Conservation (phyloP, 495 filamentous ascomycete genomes). For the Podospora anserina region DNA sequence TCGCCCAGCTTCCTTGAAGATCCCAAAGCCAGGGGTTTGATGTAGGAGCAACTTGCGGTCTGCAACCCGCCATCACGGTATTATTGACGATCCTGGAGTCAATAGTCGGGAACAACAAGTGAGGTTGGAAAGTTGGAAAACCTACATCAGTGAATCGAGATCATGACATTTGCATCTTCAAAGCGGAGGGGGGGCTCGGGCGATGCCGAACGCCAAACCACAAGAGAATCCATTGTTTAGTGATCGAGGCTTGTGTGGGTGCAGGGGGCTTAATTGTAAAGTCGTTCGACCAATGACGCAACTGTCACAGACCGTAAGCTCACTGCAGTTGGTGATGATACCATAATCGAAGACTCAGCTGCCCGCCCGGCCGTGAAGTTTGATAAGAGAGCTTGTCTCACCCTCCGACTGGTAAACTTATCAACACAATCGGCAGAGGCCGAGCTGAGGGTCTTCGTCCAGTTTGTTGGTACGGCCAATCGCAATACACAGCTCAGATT, state of each 20-base stretch:
- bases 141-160: not conserved
- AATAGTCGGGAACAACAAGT: not conserved
- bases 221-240: not conserved
- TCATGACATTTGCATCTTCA: not conserved
- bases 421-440: not conserved
- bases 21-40: not conserved
- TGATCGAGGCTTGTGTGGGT: not conserved
- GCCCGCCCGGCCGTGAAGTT: not conserved
- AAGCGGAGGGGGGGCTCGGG: not conserved
- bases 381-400: slow-evolving; percentile 1
- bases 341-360: not conserved
- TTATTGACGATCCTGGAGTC: not conserved
- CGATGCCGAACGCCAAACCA: not conserved
- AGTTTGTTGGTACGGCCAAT: not conserved
- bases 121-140: not conserved
- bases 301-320: not conserved
- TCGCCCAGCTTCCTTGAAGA: not conserved
- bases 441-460: not conserved
- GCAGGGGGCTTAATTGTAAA: not conserved
- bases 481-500: slow-evolving; percentile 9
- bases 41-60: not conserved
- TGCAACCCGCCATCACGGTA: not conserved
- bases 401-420: not conserved
- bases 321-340: not conserved
- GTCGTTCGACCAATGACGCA: not conserved